Evolutionary conservation across 2,329 filamentous ascomycete genomes (phyloP), one percentile per base, ranked within the genome.

Genomic region (Fusarium setosum): DNA sequence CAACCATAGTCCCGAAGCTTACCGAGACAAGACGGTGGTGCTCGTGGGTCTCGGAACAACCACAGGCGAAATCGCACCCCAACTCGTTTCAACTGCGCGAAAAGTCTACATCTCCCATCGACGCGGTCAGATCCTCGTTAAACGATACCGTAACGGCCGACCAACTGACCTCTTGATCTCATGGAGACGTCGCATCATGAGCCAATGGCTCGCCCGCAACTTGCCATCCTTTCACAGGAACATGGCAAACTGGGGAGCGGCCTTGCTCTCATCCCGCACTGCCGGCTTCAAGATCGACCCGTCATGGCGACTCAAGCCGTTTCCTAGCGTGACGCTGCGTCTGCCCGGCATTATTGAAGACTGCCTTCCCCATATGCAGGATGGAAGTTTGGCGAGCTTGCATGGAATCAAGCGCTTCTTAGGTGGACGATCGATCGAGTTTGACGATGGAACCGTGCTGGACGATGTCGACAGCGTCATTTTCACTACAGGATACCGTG

Each of bases 61-160:
- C 20, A 65, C 62, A 18, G 35, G 45, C 11, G 62, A 65, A 1
- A 57, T 65, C 5, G 52, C 56, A 0, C 62, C 62, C 0, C 50
- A 49, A 24, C 38, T 65, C 1, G 38, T 44, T 8, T 20, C 9
- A 0, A 26, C 47, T 2, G 62, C 62, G 1, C 47, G 57, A 21
- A 65, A 49, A 4, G 62, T 65, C 10, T 65, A 65, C 2, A 18
- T 65, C 3, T 65, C 62, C 3, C 62, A 65, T 8, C 17, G 62
- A 23, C 58, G 56, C 1, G 62, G 62, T 1, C 62, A 65, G 6
- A 62, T 65, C 0, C 2, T 65, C 2, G 23, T 65, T 4, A 65
- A 58, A 9, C 45, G 61, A 0, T 57, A 52, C n/a, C 45, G 41
- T 1, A 65, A 65, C 15, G 62, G 62, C 6, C 42, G 44, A 0